Percentiles rank a stretch among this genome's conserved stretches.
phyloP scores from a whole-genome alignment of 352 stramenopile genomes.

The Pythium graminicola region DNA sequence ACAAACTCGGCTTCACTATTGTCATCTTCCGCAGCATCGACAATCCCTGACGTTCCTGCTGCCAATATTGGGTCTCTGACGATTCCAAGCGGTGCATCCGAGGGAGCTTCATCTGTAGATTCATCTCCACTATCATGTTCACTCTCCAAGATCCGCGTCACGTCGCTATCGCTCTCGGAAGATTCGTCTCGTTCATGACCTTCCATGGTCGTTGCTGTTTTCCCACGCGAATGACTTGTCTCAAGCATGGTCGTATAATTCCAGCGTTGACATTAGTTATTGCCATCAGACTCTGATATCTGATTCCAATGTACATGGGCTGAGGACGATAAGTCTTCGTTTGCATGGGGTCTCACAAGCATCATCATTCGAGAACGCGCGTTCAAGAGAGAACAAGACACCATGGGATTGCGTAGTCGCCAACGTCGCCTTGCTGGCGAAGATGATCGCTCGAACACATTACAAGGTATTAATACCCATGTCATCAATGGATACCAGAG shows the following conservation, averaged over 20 bases:
- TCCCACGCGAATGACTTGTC: neutral
- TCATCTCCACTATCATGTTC: neutral
- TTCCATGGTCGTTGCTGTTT: constrained; percentile 1
- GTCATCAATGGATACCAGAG: neutral
- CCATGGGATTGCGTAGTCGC: constrained; percentile 46
- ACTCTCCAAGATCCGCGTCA: constrained; percentile 1
- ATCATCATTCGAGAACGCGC: neutral
- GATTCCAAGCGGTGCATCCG: neutral
- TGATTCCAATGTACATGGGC: too few relatives aligned
- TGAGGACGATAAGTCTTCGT: neutral
- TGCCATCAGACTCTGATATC: constrained; percentile 1
- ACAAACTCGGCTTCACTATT: constrained; percentile 11
- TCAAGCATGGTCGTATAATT: constrained; percentile 10
- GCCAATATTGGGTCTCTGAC: neutral
- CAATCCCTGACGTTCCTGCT: neutral
- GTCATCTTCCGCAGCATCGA: constrained; percentile 5
- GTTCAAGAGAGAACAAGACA: neutral
- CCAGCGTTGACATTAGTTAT: neutral
- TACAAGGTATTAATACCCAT: constrained; percentile 17
- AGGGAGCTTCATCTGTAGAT: neutral
- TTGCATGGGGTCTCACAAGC: neutral
- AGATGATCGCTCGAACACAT: constrained; percentile 28
- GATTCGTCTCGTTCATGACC: neutral
- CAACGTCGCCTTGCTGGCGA: constrained; percentile 37
- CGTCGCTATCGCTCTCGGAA: constrained; percentile 14